Evolutionary conservation across 805 yeast species (phyloP).

Genomic region (Metschnikowia matae): DNA sequence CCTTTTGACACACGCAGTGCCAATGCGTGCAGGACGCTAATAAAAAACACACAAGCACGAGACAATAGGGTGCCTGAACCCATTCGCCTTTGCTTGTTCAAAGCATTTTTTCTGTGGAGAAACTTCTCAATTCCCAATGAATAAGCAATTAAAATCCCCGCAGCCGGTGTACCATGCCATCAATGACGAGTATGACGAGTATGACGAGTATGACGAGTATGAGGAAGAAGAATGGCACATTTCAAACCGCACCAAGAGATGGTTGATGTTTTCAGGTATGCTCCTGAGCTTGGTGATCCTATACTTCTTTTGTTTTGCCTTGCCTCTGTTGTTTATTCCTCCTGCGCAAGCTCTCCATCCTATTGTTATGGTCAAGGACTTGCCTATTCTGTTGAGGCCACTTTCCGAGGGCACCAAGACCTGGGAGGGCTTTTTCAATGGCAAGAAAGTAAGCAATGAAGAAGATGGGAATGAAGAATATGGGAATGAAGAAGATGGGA

Average conservation of each 20-base stretch:
- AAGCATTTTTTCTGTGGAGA: no score
- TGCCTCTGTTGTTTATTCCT: slow-evolving; percentile 37
- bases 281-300: slow-evolving; percentile 14
- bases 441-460: background rate
- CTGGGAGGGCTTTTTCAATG: background rate
- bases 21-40: slow-evolving; percentile 1
- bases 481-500: background rate
- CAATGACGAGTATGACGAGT: slow-evolving; percentile 7
- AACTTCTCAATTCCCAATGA: background rate
- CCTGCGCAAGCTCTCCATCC: slow-evolving; percentile 23
- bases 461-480: background rate
- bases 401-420: slow-evolving; percentile 7
- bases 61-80: background rate
- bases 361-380: slow-evolving; percentile 22
- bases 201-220: slow-evolving; percentile 7
- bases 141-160: background rate
- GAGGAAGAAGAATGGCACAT: slow-evolving; percentile 10
- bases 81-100: background rate
- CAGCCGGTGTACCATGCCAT: slow-evolving; percentile 3
- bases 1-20: background rate
- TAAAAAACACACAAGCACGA: background rate
- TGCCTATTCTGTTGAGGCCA: slow-evolving; percentile 26
- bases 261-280: slow-evolving; percentile 7
- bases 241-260: slow-evolving; percentile 5
- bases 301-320: slow-evolving; percentile 29